Percentiles rank a stretch among this genome's conserved stretches.
Evolutionary conservation across 208 protist species (phyloP).

Genomic region (Leishmania tarentolae): DNA sequence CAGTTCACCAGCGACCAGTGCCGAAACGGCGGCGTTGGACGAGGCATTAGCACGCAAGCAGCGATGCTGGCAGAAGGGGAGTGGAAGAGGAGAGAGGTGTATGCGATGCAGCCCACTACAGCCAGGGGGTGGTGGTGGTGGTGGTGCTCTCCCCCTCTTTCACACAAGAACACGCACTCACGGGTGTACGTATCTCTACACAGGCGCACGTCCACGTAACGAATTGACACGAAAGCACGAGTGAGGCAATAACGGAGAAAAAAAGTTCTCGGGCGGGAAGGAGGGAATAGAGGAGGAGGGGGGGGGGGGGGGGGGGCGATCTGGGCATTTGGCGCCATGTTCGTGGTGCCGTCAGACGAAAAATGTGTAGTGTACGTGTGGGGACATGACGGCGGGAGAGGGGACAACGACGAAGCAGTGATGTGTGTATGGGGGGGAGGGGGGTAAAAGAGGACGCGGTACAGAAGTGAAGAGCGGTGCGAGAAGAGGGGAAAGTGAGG

Average conservation of each 20-base stretch:
- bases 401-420: background rate
- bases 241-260: background rate
- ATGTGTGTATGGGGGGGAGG: no score
- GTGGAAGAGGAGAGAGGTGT: background rate
- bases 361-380: background rate
- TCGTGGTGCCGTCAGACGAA: background rate
- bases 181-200: background rate
- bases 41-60: slow-evolving; percentile 17
- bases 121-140: background rate
- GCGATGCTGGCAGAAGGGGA: background rate
- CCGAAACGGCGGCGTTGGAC: slow-evolving; percentile 24
- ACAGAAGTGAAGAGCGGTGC: background rate
- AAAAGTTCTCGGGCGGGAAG: background rate
- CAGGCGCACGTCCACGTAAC: background rate
- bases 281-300: background rate
- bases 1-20: slow-evolving; percentile 61
- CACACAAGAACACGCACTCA: background rate
- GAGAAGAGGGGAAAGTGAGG: background rate
- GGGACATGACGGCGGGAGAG: background rate
- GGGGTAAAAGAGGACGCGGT: no score
- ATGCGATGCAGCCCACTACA: background rate
- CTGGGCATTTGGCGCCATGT: background rate
- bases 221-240: background rate
- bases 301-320: background rate
- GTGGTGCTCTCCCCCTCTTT: background rate